Conservation (phyloP, 2,329 filamentous ascomycete genomes). For the Sarocladium brachiariae region DNA sequence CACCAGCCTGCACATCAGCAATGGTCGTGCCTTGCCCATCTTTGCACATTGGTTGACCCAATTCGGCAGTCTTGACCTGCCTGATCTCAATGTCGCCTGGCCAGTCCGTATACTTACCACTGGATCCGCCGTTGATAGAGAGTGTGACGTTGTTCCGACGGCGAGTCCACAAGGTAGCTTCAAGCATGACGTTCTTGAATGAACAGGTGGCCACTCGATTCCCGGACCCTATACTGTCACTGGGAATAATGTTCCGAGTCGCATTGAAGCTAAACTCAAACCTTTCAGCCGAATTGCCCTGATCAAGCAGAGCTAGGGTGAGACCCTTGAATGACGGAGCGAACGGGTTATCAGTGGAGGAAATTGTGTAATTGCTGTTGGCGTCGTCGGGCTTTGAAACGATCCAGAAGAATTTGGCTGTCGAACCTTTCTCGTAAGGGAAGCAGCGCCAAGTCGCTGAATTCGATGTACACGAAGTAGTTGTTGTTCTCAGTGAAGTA, state of each 20-base stretch:
- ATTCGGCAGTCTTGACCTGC: constrained; percentile 35
- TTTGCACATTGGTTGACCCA: constrained; percentile 47
- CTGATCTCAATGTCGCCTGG: constrained; percentile 51
- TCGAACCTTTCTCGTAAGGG: constrained; percentile 38
- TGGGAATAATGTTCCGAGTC: constrained; percentile 46
- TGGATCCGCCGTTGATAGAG: constrained; percentile 11
- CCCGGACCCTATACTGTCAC: constrained; percentile 31
- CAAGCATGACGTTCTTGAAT: constrained; percentile 49
- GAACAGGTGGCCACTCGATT: constrained; percentile 47
- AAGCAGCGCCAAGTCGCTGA: constrained; percentile 55
- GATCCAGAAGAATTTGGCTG: constrained; percentile 55
- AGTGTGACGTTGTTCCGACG: constrained; percentile 20
- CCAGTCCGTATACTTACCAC: constrained; percentile 37
- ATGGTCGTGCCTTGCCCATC: constrained; percentile 29
- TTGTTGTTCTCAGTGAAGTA: constrained; percentile 47
- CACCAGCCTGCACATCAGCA: constrained; percentile 28
- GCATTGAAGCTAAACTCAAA: constrained; percentile 50
- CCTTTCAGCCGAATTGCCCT: constrained; percentile 42
- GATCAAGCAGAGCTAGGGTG: constrained; percentile 41
- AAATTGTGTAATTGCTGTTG: constrained; percentile 37
- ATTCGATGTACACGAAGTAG: constrained; percentile 51
- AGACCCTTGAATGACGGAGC: constrained; percentile 48
- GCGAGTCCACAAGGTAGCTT: constrained; percentile 54
- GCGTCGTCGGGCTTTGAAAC: constrained; percentile 34
- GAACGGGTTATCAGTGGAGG: constrained; percentile 49